Conservation (phyloP, 2,329 filamentous ascomycete genomes). For the Scortechinia acanthostroma region DNA sequence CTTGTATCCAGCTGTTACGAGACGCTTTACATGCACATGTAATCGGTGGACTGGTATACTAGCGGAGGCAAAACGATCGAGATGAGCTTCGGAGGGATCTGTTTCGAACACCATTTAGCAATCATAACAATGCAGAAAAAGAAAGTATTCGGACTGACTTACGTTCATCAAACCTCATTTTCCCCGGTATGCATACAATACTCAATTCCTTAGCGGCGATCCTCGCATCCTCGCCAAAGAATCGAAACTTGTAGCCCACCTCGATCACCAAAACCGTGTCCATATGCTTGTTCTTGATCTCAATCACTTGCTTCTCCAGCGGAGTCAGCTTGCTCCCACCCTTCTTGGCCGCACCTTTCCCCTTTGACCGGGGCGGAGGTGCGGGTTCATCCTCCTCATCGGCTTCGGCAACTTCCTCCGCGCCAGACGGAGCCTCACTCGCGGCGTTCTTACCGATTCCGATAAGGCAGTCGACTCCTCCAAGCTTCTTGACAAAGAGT, state of each 20-base stretch:
- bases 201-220: slow-evolving; percentile 62
- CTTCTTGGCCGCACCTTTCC: slow-evolving; percentile 34
- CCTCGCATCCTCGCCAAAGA: slow-evolving; percentile 71
- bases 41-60: slow-evolving; percentile 67
- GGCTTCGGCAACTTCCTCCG: slow-evolving; percentile 34
- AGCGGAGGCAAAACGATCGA: slow-evolving; percentile 64
- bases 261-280: slow-evolving; percentile 67
- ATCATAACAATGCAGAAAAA: too few relatives aligned
- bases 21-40: slow-evolving; percentile 69
- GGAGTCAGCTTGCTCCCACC: slow-evolving; percentile 52
- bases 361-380: slow-evolving; percentile 18
- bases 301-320: slow-evolving; percentile 64
- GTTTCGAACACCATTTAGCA: too few relatives aligned
- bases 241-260: slow-evolving; percentile 71
- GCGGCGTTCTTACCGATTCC: background rate
- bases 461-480: background rate
- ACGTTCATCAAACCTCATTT: slow-evolving; percentile 65
- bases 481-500: background rate
- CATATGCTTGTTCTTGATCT: slow-evolving; percentile 65
- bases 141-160: slow-evolving; percentile 16
- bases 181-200: slow-evolving; percentile 71
- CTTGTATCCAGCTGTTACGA: slow-evolving; percentile 66
- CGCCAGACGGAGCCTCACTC: slow-evolving; percentile 13
- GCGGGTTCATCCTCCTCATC: slow-evolving; percentile 28
- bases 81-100: slow-evolving; percentile 63